Percentiles rank a stretch among this genome's conserved stretches.
These are phyloP conservation scores for Cyberlindnera xylosilytica DNA, from an alignment of 805 yeast genomes.

Conservation along the genomic window DNA sequence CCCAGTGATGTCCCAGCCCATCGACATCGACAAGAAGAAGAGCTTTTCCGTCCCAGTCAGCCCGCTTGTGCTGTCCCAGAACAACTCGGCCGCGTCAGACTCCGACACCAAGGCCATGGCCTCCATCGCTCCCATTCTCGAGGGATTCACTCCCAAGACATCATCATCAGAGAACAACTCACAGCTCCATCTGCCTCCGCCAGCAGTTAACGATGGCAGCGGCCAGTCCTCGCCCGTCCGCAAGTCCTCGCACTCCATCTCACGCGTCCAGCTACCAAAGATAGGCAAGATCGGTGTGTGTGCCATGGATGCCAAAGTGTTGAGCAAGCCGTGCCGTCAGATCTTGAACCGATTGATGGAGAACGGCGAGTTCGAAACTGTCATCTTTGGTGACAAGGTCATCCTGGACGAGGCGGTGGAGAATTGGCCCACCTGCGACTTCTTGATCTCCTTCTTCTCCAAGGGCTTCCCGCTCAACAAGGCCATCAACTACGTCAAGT, in stretches of 20 bases:
- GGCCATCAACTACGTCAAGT: conserved; percentile 85
- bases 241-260: conserved; percentile 13
- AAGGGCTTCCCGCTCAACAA: conserved; percentile 94
- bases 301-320: conserved; percentile 97
- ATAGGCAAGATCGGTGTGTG: conserved; percentile 97
- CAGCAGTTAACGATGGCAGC: conserved; percentile 17
- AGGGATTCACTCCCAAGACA: conserved; percentile 69
- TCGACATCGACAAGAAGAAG: conserved; percentile 20
- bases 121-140: conserved; percentile 75
- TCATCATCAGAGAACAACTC: conserved; percentile 45
- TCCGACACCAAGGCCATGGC: conserved; percentile 62
- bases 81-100: conserved; percentile 16
- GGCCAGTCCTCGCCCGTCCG: conserved; percentile 17
- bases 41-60: conserved; percentile 27
- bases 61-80: conserved; percentile 28
- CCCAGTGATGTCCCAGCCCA: conserved; percentile 26
- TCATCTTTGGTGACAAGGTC: conserved; percentile 95
- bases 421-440: conserved; percentile 99
- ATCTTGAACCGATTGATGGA: conserved; percentile 85
- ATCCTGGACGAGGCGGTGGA: conserved; percentile 90
- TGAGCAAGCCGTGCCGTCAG: conserved; percentile 92
- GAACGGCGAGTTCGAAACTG: conserved; percentile 93
- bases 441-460: conserved; percentile 89
- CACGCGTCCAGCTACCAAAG: conserved; percentile 50
- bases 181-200: conserved; percentile 24